These are phyloP conservation scores for Triticum monococcum DNA, from an alignment of 176 grass and related monocot genomes.

Conservation along the genomic window DNA sequence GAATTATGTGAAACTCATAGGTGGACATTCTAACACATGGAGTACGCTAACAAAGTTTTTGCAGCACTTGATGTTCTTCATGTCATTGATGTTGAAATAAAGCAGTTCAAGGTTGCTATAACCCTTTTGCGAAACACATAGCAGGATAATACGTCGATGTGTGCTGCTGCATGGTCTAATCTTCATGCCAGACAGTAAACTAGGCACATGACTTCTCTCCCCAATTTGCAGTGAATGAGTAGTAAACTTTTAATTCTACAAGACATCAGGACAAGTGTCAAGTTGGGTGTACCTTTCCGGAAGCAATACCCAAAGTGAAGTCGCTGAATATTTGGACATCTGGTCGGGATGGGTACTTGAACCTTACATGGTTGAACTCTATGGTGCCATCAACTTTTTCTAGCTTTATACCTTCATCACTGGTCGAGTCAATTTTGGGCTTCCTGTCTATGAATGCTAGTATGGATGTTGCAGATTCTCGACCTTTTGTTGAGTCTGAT, in stretches of 20 bases:
- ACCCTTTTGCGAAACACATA: not conserved
- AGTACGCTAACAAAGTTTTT: not conserved
- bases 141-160: not conserved
- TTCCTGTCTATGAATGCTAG: slow-evolving; percentile 54
- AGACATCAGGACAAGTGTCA: not conserved
- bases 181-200: not conserved
- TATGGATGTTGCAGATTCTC: slow-evolving; percentile 46
- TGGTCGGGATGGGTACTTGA: slow-evolving; percentile 68
- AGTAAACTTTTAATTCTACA: not conserved
- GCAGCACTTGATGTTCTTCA: not conserved
- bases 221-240: not conserved
- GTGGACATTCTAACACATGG: not conserved
- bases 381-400: slow-evolving; percentile 44
- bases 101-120: not conserved
- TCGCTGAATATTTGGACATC: slow-evolving; percentile 57
- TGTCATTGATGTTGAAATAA: slow-evolving; percentile 26
- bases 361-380: slow-evolving; percentile 50
- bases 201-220: not conserved
- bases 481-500: slow-evolving; percentile 52
- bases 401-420: slow-evolving; percentile 44
- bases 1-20: slow-evolving; percentile 7
- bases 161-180: not conserved
- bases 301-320: slow-evolving; percentile 45
- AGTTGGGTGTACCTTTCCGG: slow-evolving; percentile 49
- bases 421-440: slow-evolving; percentile 58